Percentiles rank a stretch among this genome's conserved stretches.
Conservation (phyloP, 495 filamentous ascomycete species). For the Penicillium cosmopolitanum region DNA sequence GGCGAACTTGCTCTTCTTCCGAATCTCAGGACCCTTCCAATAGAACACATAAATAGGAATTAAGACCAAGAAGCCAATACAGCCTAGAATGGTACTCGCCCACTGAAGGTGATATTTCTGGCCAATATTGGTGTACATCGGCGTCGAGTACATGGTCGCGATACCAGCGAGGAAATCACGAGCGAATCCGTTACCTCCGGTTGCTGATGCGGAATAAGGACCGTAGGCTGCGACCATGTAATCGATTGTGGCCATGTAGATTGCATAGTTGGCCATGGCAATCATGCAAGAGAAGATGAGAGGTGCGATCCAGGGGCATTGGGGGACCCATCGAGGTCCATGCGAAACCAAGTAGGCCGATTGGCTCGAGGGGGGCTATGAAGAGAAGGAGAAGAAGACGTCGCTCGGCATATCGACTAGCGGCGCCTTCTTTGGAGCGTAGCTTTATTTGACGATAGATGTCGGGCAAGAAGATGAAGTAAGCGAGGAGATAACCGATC, state of each 20-base stretch:
- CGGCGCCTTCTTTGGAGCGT: slow-evolving; percentile 50
- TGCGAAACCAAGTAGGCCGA: slow-evolving; percentile 72
- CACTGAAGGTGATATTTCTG: slow-evolving; percentile 40
- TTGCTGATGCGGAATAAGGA: slow-evolving; percentile 76
- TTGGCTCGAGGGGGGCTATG: slow-evolving; percentile 65
- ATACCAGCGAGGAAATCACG: slow-evolving; percentile 52
- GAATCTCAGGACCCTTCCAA: slow-evolving; percentile 50
- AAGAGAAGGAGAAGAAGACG: slow-evolving; percentile 61
- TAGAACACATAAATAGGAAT: slow-evolving; percentile 55
- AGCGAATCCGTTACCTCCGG: slow-evolving; percentile 67
- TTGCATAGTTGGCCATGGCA: slow-evolving; percentile 70
- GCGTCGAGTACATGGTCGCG: slow-evolving; percentile 50
- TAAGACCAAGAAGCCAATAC: slow-evolving; percentile 44
- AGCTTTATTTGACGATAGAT: slow-evolving; percentile 56
- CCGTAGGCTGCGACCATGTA: slow-evolving; percentile 86
- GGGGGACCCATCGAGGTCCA: slow-evolving; percentile 65
- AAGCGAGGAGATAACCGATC: slow-evolving; percentile 68
- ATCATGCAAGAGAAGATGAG: slow-evolving; percentile 63
- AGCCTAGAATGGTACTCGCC: slow-evolving; percentile 48
- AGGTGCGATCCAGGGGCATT: slow-evolving; percentile 64
- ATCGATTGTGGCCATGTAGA: slow-evolving; percentile 82
- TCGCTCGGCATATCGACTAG: slow-evolving; percentile 58
- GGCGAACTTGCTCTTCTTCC: slow-evolving; percentile 52
- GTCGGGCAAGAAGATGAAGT: slow-evolving; percentile 64
- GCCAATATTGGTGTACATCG: slow-evolving; percentile 43